Evolutionary conservation across 129 eudicot species (phyloP).

Genomic region (Pulicaria dysenterica): DNA sequence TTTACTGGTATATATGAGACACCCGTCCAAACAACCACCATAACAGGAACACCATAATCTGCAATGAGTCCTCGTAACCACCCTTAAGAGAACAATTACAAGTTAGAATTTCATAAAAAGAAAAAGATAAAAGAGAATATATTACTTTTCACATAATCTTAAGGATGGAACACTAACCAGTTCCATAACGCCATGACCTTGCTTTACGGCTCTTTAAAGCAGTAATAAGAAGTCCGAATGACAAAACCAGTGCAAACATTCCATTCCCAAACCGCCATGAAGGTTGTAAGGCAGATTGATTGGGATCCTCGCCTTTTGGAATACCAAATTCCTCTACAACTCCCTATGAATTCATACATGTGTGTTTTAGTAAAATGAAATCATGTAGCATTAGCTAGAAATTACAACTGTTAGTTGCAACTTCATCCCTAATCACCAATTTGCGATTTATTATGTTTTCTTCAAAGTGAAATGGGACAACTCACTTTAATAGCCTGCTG

Average conservation of each 20-base stretch:
- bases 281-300: constrained; percentile 63
- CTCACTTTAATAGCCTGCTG: constrained; percentile 96
- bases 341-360: constrained; percentile 53
- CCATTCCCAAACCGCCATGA: constrained; percentile 99
- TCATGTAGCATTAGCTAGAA: neutral
- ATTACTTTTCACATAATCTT: neutral
- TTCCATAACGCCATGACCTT: constrained; percentile 96
- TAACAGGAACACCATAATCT: constrained; percentile 92
- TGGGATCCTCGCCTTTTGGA: constrained; percentile 74
- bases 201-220: constrained; percentile 93
- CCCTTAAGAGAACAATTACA: constrained; percentile 46
- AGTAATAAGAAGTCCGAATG: constrained; percentile 92
- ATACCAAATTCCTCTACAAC: constrained; percentile 90
- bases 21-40: constrained; percentile 96
- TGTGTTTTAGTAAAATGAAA: neutral
- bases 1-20: constrained; percentile 84
- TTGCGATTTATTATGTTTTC: neutral
- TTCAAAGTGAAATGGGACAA: constrained; percentile 7
- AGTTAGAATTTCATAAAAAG: constrained; percentile 25
- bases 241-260: constrained; percentile 92
- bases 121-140: neutral
- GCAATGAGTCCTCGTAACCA: constrained; percentile 92
- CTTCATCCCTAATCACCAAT: constrained; percentile 13
- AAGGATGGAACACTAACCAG: constrained; percentile 51
- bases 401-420: neutral